Percentiles rank a stretch among this genome's conserved stretches.
These are phyloP conservation scores for Tolypocladium pustulatum DNA, from an alignment of 2,329 filamentous ascomycete genomes.

Conservation along the genomic window DNA sequence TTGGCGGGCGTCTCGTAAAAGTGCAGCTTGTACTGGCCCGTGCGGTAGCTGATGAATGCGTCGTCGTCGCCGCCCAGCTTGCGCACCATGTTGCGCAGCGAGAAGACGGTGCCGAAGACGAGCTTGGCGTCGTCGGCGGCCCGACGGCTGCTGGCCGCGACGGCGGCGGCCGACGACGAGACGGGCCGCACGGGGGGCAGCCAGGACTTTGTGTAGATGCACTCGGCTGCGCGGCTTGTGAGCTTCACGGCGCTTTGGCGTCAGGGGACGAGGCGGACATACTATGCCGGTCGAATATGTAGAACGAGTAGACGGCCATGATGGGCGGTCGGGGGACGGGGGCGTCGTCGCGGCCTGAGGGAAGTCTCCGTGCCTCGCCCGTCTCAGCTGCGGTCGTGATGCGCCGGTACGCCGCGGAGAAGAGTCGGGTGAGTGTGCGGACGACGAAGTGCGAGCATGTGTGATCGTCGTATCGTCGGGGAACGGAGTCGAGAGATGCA, in stretches of 20 bases:
- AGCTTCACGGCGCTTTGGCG: too few relatives aligned
- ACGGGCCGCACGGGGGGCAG: constrained; percentile 32
- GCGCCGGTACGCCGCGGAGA: not conserved
- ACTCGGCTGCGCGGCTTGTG: constrained; percentile 58
- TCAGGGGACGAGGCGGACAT: constrained; percentile 28
- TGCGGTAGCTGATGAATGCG: constrained; percentile 89
- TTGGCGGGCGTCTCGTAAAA: constrained; percentile 98
- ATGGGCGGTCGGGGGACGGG: constrained; percentile 13
- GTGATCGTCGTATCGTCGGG: not conserved
- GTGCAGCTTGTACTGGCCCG: constrained; percentile 92
- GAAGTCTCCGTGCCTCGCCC: not conserved
- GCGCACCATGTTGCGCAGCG: constrained; percentile 88
- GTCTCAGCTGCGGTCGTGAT: not conserved
- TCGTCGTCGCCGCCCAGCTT: constrained; percentile 92
- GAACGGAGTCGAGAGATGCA: not conserved
- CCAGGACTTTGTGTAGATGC: constrained; percentile 92
- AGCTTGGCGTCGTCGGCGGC: constrained; percentile 82
- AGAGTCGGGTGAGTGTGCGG: not conserved
- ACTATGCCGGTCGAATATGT: constrained; percentile 99
- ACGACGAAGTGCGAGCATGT: not conserved
- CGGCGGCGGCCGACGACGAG: constrained; percentile 26
- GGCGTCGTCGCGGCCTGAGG: not conserved
- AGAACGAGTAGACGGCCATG: constrained; percentile 96
- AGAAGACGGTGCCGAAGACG: constrained; percentile 95
- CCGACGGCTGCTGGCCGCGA: constrained; percentile 20